Evolutionary conservation across 352 stramenopile genomes (phyloP).

Genomic region (Pilasporangium apinafurcum): DNA sequence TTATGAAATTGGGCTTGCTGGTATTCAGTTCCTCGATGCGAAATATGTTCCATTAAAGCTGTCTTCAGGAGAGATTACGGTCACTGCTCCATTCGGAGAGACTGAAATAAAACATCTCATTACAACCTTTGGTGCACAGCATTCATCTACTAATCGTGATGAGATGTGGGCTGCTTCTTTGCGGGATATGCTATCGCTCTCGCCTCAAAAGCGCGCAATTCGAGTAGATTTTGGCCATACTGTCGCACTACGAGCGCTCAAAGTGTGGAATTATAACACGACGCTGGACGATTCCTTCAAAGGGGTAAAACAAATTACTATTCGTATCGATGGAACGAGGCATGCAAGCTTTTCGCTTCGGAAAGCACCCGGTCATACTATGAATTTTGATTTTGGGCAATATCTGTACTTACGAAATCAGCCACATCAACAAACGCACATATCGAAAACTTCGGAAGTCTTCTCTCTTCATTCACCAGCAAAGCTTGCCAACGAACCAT

Average conservation of each 20-base stretch:
- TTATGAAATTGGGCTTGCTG: conserved; percentile 54
- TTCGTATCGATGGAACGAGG: conserved; percentile 41
- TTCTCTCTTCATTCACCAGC: conserved; percentile 5
- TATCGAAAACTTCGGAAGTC: neutral
- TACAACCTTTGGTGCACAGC: conserved; percentile 24
- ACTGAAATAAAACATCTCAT: conserved; percentile 31
- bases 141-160: conserved; percentile 34
- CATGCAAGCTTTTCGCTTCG: conserved; percentile 55
- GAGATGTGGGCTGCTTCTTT: conserved; percentile 66
- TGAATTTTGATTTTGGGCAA: conserved; percentile 82
- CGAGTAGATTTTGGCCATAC: conserved; percentile 39
- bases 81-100: conserved; percentile 28
- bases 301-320: conserved; percentile 51
- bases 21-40: conserved; percentile 51
- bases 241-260: conserved; percentile 41
- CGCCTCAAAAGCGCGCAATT: conserved; percentile 28
- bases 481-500: conserved; percentile 1
- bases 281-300: conserved; percentile 73
- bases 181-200: conserved; percentile 24
- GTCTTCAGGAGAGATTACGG: conserved; percentile 11
- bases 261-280: conserved; percentile 80
- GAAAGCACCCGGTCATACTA: conserved; percentile 72
- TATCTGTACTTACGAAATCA: conserved; percentile 48
- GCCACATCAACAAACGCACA: conserved; percentile 3
- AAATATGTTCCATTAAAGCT: conserved; percentile 39